A percentile compares a stretch with the other conserved stretches of the same genome.
Conservation (phyloP, 192 early-diverging fungal species). For the Geosiphon pyriformis region DNA sequence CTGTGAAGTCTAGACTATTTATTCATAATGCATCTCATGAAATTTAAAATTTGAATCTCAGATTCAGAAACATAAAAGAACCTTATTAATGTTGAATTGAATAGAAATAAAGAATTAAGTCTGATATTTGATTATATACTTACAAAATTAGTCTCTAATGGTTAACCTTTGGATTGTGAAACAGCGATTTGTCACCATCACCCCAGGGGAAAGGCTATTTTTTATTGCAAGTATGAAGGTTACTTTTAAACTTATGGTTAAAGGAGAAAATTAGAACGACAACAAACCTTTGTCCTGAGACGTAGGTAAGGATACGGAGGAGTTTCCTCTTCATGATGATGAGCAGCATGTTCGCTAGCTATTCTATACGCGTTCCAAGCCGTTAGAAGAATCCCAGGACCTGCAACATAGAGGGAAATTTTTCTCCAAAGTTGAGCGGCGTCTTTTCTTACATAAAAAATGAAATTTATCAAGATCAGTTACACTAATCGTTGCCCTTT, state of each 20-base stretch:
- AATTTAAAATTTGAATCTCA: too few relatives aligned
- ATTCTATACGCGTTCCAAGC: conserved; percentile 37
- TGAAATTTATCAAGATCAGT: conserved; percentile 2
- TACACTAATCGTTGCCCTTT: background rate
- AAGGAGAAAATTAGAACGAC: background rate
- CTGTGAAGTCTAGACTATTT: too few relatives aligned
- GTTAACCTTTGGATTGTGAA: conserved; percentile 21
- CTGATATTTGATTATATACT: too few relatives aligned
- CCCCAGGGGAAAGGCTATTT: conserved; percentile 24
- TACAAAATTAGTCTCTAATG: too few relatives aligned
- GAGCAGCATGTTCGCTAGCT: conserved; percentile 37
- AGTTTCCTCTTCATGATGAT: conserved; percentile 30
- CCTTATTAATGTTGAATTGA: too few relatives aligned
- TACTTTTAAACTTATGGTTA: background rate
- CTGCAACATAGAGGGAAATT: conserved; percentile 36
- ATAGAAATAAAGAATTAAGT: too few relatives aligned
- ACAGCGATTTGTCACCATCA: conserved; percentile 21
- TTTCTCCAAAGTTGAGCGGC: conserved; percentile 40
- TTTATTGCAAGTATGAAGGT: background rate
- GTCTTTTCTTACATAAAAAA: conserved; percentile 20
- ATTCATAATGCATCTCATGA: too few relatives aligned
- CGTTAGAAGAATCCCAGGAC: conserved; percentile 29
- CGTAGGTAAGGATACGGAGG: conserved; percentile 38
- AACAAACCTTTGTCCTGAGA: conserved; percentile 34
- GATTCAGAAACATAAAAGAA: too few relatives aligned